Percentiles rank a stretch among this genome's conserved stretches.
phyloP scores from a whole-genome alignment of 2,329 filamentous ascomycete species.

The Cladophialophora chaetospira region DNA sequence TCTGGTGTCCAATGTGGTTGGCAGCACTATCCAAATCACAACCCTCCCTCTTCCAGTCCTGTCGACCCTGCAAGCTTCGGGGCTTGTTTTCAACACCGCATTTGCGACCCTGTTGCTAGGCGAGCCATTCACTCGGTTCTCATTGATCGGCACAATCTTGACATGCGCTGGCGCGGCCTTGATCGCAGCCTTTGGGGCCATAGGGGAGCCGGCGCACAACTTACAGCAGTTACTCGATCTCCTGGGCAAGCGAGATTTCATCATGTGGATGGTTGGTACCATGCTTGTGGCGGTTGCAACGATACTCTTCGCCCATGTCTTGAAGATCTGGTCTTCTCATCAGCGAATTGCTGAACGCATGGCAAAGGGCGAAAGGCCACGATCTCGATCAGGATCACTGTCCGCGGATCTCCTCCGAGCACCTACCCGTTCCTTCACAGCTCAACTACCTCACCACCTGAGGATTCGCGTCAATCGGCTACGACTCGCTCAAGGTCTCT shows the following conservation, averaged over 20 bases:
- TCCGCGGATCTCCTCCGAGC: constrained; percentile 34
- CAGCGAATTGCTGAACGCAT: constrained; percentile 29
- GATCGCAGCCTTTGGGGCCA: constrained; percentile 91
- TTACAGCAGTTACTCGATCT: constrained; percentile 78
- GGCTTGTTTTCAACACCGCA: constrained; percentile 97
- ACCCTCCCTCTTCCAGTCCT: constrained; percentile 91
- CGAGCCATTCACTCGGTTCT: constrained; percentile 92
- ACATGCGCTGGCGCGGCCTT: constrained; percentile 86
- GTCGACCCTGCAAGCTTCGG: constrained; percentile 92
- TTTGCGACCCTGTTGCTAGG: constrained; percentile 90
- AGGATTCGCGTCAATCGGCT: constrained; percentile 60
- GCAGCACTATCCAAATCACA: constrained; percentile 96
- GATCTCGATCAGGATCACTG: constrained; percentile 22
- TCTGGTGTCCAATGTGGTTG: constrained; percentile 87
- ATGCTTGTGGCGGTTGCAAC: constrained; percentile 70
- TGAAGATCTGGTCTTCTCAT: constrained; percentile 39
- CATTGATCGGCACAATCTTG: constrained; percentile 83
- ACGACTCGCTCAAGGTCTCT: constrained; percentile 76
- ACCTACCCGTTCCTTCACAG: constrained; percentile 45
- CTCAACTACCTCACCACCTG: constrained; percentile 39
- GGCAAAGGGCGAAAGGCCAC: constrained; percentile 29
- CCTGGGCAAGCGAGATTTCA: constrained; percentile 71
- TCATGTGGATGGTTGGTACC: constrained; percentile 86
- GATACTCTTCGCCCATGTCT: constrained; percentile 58
- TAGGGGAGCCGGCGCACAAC: constrained; percentile 88